Percentiles rank a stretch among this genome's conserved stretches.
phyloP scores from a whole-genome alignment of 495 filamentous ascomycete species.

The Podospora didyma region DNA sequence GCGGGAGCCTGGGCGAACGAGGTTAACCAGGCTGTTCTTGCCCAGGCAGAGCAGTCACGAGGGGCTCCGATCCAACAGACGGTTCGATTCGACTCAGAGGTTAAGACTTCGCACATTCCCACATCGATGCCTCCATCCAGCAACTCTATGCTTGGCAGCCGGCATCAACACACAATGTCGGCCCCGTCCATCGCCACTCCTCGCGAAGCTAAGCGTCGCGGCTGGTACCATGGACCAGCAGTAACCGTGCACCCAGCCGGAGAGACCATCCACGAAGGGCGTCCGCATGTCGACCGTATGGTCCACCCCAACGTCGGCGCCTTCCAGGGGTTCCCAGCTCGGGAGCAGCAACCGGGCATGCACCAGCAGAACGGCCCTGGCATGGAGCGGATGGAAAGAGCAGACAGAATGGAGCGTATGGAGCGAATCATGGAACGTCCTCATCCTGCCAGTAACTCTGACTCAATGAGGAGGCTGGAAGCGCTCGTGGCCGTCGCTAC shows the following conservation, averaged over 20 bases:
- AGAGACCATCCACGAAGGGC: slow-evolving; percentile 33
- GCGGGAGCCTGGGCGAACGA: slow-evolving; percentile 48
- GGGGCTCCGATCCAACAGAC: slow-evolving; percentile 26
- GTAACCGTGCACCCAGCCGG: slow-evolving; percentile 29
- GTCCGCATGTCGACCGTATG: slow-evolving; percentile 43
- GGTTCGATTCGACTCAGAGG: slow-evolving; percentile 45
- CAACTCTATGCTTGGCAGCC: slow-evolving; percentile 11
- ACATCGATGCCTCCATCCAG: slow-evolving; percentile 10
- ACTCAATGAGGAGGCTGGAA: slow-evolving; percentile 65
- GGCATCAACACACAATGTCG: slow-evolving; percentile 49
- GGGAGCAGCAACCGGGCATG: slow-evolving; percentile 22
- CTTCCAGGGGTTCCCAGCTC: slow-evolving; percentile 42
- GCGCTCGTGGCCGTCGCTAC: slow-evolving; percentile 88
- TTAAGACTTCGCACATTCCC: slow-evolving; percentile 8
- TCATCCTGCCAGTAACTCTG: slow-evolving; percentile 19
- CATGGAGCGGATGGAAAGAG: slow-evolving; percentile 4
- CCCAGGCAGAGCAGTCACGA: slow-evolving; percentile 40
- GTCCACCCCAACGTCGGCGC: slow-evolving; percentile 44
- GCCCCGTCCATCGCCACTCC: slow-evolving; percentile 47
- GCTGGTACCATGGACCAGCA: slow-evolving; percentile 62
- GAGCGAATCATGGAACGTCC: slow-evolving; percentile 28
- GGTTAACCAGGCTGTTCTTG: slow-evolving; percentile 45
- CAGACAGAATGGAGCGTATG: slow-evolving; percentile 14
- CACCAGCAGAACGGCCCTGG: slow-evolving; percentile 15
- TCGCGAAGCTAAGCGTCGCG: slow-evolving; percentile 60